Conservation (phyloP, 345 rosid genomes). For the Linum trigynum region DNA sequence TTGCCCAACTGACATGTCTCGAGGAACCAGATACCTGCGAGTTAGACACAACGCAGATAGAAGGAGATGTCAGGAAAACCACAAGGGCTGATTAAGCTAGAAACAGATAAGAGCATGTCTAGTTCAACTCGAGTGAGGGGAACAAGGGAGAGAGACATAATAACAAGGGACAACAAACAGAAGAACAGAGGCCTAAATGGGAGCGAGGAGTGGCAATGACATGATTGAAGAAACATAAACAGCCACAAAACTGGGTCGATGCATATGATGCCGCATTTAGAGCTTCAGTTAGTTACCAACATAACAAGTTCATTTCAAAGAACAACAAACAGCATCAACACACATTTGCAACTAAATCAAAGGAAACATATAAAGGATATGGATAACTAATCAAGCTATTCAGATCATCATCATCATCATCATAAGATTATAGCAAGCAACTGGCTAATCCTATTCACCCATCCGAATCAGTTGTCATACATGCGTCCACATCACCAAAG, state of each 20-base stretch:
- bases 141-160: background rate
- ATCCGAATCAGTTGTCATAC: background rate
- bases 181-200: background rate
- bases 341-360: background rate
- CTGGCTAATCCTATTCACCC: background rate
- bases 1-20: slow-evolving; percentile 88
- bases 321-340: no score
- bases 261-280: no score
- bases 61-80: background rate
- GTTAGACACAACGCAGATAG: background rate
- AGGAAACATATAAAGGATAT: background rate
- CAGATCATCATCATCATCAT: background rate
- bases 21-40: slow-evolving; percentile 67
- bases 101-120: no score
- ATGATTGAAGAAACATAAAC: background rate
- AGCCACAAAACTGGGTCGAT: no score
- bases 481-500: background rate
- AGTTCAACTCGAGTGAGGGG: background rate
- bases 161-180: background rate
- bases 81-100: background rate
- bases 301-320: no score
- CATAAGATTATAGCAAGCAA: no score
- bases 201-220: background rate
- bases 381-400: background rate
- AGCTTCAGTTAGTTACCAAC: no score